Base-by-base conservation (phyloP, 805 yeast genomes). In the Kazachstania viticola region DNA sequence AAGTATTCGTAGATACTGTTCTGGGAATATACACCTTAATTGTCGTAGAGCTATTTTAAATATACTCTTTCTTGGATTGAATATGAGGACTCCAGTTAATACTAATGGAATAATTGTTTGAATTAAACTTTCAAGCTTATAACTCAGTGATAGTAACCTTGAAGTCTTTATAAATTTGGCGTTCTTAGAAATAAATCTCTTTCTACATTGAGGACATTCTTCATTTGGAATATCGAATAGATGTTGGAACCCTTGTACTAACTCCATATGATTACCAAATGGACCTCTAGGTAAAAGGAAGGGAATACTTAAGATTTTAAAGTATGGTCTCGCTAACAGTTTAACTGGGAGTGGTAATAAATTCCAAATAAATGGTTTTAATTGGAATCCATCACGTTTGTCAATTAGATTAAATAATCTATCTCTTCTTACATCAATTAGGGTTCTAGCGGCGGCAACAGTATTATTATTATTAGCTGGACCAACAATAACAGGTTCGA, bases 11-110 rank as follows among this genome's bases (percentile, higher is more conserved):
- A 51, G 28, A 13, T 37, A 37, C n/a, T 30, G 37, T 30, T 51
- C 57, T 5, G 56, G 53, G 19, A 51, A 50, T 9, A 51, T 19
- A 16, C 42, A 35, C 18, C 56, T 33, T 21, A 51, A 30, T 35
- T 49, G 55, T 48, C 48, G 45, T 12, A 51, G 22, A 2, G 51
- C 51, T 9, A 49, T 17, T 27, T 44, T 41, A 21, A 46, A 42
- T 31, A 40, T 36, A 35, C 42, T 32, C 30, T 42, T 43, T 3
- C 40, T 38, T 16, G 46, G 36, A 24, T 49, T 51, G 1, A 29
- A 18, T 5, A 38, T 12, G 9, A 30, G 12, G 11, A 23, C n/a
- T 9, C 25, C 9, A 4, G 35, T 16, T 25, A 35, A 11, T 2
- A 17, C 31, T 9, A 37, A n/a, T 14, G 39, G 35, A 4, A 22